A percentile compares a stretch with the other conserved stretches of the same genome.
Evolutionary conservation across 202 grass and related monocot species (phyloP).

Genomic region (Cymbopogon flexuosus): DNA sequence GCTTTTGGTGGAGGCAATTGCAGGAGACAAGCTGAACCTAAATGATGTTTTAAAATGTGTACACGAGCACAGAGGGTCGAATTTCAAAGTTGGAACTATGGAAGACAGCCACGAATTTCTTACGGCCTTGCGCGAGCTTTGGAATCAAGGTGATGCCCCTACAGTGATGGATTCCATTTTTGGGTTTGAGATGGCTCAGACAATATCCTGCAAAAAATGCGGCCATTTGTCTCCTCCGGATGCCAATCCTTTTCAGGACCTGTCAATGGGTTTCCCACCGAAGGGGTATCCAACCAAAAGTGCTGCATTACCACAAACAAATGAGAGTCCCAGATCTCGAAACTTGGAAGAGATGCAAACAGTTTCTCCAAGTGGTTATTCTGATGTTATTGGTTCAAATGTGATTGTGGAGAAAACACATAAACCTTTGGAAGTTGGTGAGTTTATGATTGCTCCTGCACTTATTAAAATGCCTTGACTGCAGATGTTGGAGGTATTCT

Average conservation of each 20-base stretch:
- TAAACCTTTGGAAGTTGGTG: no score
- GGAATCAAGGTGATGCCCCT: slow-evolving; percentile 33
- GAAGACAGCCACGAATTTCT: slow-evolving; percentile 67
- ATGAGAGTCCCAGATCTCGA: slow-evolving; percentile 15
- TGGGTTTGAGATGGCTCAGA: slow-evolving; percentile 23
- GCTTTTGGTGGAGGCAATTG: slow-evolving; percentile 48
- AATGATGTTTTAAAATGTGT: slow-evolving; percentile 30
- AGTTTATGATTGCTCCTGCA: slow-evolving; percentile 31
- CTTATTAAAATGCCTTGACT: slow-evolving; percentile 8
- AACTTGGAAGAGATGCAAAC: slow-evolving; percentile 5
- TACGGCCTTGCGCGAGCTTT: slow-evolving; percentile 25
- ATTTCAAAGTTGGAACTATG: slow-evolving; percentile 32
- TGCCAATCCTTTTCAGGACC: no score
- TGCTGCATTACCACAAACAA: slow-evolving; percentile 25
- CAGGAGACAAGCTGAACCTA: slow-evolving; percentile 23
- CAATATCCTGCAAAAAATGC: slow-evolving; percentile 40
- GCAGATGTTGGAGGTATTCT: not conserved
- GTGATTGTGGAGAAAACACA: no score
- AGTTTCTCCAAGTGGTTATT: slow-evolving; percentile 19
- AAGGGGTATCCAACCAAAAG: slow-evolving; percentile 15
- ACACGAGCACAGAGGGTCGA: not conserved
- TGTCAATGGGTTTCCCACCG: not conserved
- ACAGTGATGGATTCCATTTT: slow-evolving; percentile 51
- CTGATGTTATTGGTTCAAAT: not conserved
- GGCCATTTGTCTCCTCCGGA: no score